Percentiles rank a stretch among this genome's conserved stretches.
These are phyloP conservation scores for Aureobasidium sp. DNA, from an alignment of 2,329 filamentous ascomycete genomes.

Conservation along the genomic window DNA sequence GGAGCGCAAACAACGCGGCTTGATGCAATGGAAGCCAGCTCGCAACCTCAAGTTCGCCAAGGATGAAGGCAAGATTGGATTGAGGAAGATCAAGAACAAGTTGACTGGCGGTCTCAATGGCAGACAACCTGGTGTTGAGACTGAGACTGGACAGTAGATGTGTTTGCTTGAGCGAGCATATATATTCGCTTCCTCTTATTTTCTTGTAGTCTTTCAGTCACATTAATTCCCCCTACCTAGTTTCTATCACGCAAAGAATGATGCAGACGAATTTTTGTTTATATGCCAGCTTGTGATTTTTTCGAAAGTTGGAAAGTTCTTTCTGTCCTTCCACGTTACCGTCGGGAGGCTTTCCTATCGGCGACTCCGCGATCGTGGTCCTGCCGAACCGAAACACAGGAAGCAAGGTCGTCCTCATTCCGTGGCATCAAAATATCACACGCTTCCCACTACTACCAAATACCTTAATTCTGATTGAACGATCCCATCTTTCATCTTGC, in stretches of 20 bases:
- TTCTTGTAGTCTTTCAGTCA: background rate
- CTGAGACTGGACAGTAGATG: conserved; percentile 31
- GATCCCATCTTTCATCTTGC: too few relatives aligned
- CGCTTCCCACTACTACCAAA: too few relatives aligned
- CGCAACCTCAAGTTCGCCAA: conserved; percentile 82
- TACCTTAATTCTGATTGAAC: too few relatives aligned
- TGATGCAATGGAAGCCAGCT: conserved; percentile 95
- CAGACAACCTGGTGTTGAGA: conserved; percentile 82
- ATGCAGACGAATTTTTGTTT: conserved; percentile 3
- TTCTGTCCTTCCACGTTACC: too few relatives aligned
- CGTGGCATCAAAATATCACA: too few relatives aligned
- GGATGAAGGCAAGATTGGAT: conserved; percentile 73
- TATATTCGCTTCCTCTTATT: background rate
- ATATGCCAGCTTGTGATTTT: background rate
- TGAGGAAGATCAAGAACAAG: conserved; percentile 68
- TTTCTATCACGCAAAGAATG: background rate
- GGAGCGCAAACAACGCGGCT: conserved; percentile 75
- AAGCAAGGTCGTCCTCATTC: too few relatives aligned
- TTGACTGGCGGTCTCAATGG: conserved; percentile 66
- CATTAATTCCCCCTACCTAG: background rate
- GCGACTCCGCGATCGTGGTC: too few relatives aligned
- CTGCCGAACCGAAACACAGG: too few relatives aligned
- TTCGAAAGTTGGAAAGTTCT: too few relatives aligned
- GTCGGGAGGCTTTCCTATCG: too few relatives aligned
- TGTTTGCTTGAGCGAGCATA: background rate